These are phyloP conservation scores for Pseudonectria foliicola DNA, from an alignment of 2,329 filamentous ascomycete genomes.

Conservation along the genomic window DNA sequence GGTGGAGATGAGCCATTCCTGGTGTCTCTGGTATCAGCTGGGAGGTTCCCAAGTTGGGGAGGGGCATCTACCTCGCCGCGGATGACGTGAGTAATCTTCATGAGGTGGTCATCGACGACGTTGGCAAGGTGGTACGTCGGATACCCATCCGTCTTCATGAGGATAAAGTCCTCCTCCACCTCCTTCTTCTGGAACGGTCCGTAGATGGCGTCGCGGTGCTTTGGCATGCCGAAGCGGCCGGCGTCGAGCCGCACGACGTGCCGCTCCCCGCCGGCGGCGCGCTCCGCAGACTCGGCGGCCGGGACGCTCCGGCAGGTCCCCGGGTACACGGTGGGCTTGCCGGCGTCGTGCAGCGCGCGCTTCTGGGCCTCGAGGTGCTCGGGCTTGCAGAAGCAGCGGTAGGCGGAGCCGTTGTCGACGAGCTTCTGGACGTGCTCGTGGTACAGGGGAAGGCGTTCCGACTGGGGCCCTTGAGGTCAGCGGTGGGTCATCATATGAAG, in stretches of 20 bases:
- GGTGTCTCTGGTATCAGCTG: constrained; percentile 1
- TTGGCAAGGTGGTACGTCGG: constrained; percentile 98
- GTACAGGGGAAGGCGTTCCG: constrained; percentile 71
- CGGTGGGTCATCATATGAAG: no score
- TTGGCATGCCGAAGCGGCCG: constrained; percentile 45
- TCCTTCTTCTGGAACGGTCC: constrained; percentile 53
- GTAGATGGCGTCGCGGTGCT: constrained; percentile 74
- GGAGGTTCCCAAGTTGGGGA: no score
- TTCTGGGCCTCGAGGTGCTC: constrained; percentile 64
- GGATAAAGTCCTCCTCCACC: constrained; percentile 70
- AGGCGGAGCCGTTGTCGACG: constrained; percentile 66
- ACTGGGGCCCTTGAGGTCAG: constrained; percentile 41
- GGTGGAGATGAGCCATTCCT: constrained; percentile 95
- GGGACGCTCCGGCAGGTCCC: constrained; percentile 66
- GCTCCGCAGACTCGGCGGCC: constrained; percentile 59
- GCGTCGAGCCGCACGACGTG: constrained; percentile 74
- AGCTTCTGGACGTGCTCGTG: constrained; percentile 61
- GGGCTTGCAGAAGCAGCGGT: constrained; percentile 84
- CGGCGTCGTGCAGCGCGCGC: constrained; percentile 49
- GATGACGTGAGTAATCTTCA: constrained; percentile 94
- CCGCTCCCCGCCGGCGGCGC: constrained; percentile 60
- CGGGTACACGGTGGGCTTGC: constrained; percentile 40
- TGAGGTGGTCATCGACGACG: constrained; percentile 90
- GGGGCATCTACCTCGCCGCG: constrained; percentile 58
- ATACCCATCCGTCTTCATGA: constrained; percentile 85